phyloP scores from a whole-genome alignment of 768 basidiomycete genomes.

The Lactarius sanguifluus region DNA sequence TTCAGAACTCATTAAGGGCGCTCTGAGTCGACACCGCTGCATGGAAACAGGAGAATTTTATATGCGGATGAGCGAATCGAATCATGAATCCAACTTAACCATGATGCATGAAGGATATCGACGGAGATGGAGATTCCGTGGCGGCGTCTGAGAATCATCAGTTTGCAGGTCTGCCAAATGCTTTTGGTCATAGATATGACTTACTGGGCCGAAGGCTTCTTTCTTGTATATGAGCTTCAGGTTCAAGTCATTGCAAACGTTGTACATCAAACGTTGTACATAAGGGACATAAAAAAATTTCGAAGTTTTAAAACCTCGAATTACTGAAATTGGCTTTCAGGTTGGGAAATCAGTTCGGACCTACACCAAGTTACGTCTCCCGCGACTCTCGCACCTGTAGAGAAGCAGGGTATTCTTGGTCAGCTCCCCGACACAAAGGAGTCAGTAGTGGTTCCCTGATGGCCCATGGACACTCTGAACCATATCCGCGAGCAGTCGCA shows the following conservation, averaged over 20 bases:
- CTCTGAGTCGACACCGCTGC: neutral
- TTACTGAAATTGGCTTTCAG: neutral
- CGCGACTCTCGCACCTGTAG: neutral
- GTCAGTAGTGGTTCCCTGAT: neutral
- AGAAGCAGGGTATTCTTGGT: conserved; percentile 1
- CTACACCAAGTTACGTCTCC: neutral
- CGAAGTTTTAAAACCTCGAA: neutral
- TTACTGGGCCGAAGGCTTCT: neutral
- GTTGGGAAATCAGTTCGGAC: neutral
- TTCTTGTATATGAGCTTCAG: neutral
- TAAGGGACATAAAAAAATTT: neutral
- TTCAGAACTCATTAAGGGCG: neutral
- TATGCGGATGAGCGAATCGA: neutral
- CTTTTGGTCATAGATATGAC: neutral
- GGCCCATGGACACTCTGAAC: too few relatives aligned
- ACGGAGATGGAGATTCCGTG: neutral
- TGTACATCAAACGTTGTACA: too few relatives aligned
- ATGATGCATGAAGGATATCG: neutral
- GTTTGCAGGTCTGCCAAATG: neutral
- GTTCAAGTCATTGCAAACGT: neutral
- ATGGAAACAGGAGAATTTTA: neutral
- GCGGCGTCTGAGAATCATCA: neutral
- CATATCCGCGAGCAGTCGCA: neutral
- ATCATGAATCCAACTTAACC: neutral
- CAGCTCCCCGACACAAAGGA: neutral